Base-by-base conservation (phyloP, 2,329 filamentous ascomycete genomes). In the Hypocrella siamensis region DNA sequence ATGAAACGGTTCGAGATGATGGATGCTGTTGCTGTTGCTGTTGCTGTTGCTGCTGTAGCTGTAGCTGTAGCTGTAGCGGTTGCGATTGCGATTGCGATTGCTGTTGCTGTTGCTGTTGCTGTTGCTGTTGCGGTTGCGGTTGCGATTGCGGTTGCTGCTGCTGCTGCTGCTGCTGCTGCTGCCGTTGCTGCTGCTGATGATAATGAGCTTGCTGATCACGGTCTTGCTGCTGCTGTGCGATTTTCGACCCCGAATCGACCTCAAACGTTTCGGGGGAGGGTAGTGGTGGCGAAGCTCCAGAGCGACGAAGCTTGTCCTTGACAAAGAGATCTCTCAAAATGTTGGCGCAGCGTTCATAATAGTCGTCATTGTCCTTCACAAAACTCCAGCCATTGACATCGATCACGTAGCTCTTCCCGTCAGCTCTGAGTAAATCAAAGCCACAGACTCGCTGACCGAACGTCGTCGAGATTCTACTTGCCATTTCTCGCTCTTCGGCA, bases 361-460 rank as follows among this genome's bases (percentile, higher is more conserved):
- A 98, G 38, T 93, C 86, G 39, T 94, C 88, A 46, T 98, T 98
- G 53, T 98, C 92, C 53, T 98, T 98, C 53, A 98, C 90, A 47
- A 98, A 98, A 49, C 88, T 96, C 92, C 92, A 98, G 10, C 90
- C 90, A 52, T 98, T 98, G 44, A 98, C 90, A 46, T 98, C 90
- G 42, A 98, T 98, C 30, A 98, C 90, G 56, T 84, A 98, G 51
- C 88, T 96, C 52, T 83, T 83, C 12, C 85, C 83, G 31, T 75
- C 77, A 10, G 86, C 84, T 18, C 92, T 77, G 35, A 98, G 64
- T 37, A 98, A 66, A 51, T 98, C 90, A 46, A 98, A 98, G 0
- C 90, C 90, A 49, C 90, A 98, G 3, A 98, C 86, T 33, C 84
- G 69, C 53, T 98, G 90, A 1, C 88, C 90, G 53, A 98, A 98